phyloP scores from a whole-genome alignment of 257 asterid genomes.

The Solanum pennellii region DNA sequence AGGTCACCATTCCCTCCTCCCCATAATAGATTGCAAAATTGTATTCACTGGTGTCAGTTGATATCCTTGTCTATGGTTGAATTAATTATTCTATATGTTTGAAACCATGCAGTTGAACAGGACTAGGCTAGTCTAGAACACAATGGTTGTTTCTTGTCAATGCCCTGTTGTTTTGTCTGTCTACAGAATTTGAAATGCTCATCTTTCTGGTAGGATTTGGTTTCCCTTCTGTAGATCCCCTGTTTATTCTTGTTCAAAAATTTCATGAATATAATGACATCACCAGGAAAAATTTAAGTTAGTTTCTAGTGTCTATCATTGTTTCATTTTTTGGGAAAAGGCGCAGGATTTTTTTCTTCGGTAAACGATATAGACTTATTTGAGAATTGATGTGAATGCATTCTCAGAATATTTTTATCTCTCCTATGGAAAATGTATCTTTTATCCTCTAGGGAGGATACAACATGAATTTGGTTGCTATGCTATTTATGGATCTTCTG shows the following conservation, averaged over 20 bases:
- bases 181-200: not conserved
- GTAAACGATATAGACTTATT: not conserved
- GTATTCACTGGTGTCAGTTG: not conserved
- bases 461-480: not conserved
- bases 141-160: not conserved
- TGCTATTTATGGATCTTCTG: not conserved
- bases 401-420: not conserved
- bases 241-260: not conserved
- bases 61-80: not conserved
- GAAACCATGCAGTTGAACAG: not conserved
- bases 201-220: not conserved
- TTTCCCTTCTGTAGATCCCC: not conserved
- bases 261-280: not conserved
- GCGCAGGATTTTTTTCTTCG: not conserved
- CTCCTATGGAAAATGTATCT: not conserved
- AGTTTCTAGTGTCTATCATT: not conserved
- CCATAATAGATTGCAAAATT: not conserved
- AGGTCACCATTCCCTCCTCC: not conserved
- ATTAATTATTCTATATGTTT: not conserved
- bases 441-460: not conserved
- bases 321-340: not conserved
- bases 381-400: not conserved
- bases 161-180: not conserved
- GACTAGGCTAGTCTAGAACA: not conserved
- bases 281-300: not conserved